phyloP scores from a whole-genome alignment of 2,329 filamentous ascomycete species.

The Alternaria ethzedia region DNA sequence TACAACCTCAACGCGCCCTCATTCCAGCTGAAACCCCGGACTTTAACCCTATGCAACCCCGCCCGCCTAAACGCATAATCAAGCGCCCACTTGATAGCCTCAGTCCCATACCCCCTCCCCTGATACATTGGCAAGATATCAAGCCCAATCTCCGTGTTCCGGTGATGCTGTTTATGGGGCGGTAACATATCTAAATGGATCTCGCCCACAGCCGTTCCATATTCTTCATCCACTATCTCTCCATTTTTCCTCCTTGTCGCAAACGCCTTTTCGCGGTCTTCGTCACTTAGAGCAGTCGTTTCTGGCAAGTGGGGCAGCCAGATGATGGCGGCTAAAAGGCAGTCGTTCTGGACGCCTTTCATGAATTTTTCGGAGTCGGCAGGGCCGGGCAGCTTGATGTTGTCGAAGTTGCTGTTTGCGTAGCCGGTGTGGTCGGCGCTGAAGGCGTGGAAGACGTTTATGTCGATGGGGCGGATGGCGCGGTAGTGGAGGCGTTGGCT shows the following conservation, averaged over 20 bases:
- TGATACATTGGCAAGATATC: conserved; percentile 46
- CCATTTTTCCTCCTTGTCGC: background rate
- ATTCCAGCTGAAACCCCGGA: conserved; percentile 54
- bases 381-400: conserved; percentile 24
- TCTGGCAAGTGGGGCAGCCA: conserved; percentile 14
- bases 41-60: conserved; percentile 53
- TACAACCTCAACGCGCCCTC: conserved; percentile 53
- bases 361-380: conserved; percentile 23
- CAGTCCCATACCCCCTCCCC: conserved; percentile 54
- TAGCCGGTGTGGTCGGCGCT: conserved; percentile 32
- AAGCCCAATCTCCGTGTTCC: conserved; percentile 52
- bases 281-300: background rate
- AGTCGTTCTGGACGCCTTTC: conserved; percentile 22
- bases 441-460: conserved; percentile 31
- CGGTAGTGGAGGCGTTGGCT: conserved; percentile 33
- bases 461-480: conserved; percentile 30
- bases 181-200: conserved; percentile 14
- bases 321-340: conserved; percentile 31
- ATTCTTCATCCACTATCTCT: background rate
- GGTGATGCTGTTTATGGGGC: conserved; percentile 45
- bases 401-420: conserved; percentile 33
- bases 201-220: conserved; percentile 20
- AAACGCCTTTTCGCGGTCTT: background rate
- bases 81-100: conserved; percentile 57
- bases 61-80: conserved; percentile 56